These are phyloP conservation scores for Venturiaceae sp. DNA, from an alignment of 2,329 filamentous ascomycete species.

Conservation along the genomic window DNA sequence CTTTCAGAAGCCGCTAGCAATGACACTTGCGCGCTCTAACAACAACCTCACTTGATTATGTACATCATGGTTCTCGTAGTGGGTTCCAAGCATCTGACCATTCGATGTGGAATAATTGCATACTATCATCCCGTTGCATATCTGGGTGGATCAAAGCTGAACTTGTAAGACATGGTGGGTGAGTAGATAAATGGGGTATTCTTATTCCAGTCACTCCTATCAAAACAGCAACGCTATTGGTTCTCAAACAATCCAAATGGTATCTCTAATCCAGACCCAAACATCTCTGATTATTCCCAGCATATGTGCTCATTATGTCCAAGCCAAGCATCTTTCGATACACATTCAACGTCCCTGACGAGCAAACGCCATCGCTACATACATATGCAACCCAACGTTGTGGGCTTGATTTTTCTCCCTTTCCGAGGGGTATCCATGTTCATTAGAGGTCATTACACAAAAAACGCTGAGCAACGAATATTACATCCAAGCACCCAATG, in stretches of 20 bases:
- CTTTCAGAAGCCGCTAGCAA: not conserved
- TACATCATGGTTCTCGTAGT: too few relatives aligned
- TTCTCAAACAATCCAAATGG: too few relatives aligned
- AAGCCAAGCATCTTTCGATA: not conserved
- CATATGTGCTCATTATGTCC: not conserved
- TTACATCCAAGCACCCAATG: not conserved
- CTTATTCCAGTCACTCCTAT: too few relatives aligned
- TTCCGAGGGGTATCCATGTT: not conserved
- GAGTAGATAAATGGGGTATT: too few relatives aligned
- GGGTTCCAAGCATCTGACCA: too few relatives aligned
- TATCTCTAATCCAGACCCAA: too few relatives aligned
- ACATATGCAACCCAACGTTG: not conserved
- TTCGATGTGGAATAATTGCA: too few relatives aligned
- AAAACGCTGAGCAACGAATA: not conserved
- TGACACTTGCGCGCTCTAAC: not conserved
- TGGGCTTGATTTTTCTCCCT: not conserved
- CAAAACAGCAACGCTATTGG: too few relatives aligned
- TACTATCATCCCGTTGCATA: too few relatives aligned
- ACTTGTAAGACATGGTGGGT: too few relatives aligned
- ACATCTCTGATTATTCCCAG: too few relatives aligned
- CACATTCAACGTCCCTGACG: not conserved
- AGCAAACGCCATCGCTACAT: not conserved
- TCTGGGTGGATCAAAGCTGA: too few relatives aligned
- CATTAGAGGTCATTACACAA: slow-evolving; percentile 3
- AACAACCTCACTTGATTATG: not conserved